A percentile compares a stretch with the other conserved stretches of the same genome.
phyloP scores from a whole-genome alignment of 495 filamentous ascomycete genomes.

The Aspergillus avenaceus region DNA sequence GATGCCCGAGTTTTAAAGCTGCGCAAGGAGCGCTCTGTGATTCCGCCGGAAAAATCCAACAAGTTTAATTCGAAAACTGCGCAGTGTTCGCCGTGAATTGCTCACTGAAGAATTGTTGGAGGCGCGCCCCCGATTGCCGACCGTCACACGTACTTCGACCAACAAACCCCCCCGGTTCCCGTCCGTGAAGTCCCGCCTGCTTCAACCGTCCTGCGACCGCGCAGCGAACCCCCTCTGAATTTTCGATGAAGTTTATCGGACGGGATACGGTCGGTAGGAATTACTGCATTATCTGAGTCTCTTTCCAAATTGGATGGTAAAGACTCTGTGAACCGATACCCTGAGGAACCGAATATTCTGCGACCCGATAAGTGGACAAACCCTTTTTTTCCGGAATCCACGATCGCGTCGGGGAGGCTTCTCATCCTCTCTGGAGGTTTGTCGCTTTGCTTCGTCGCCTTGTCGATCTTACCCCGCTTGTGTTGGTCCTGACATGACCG shows the following conservation, averaged over 20 bases:
- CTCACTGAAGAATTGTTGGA: slow-evolving; percentile 3
- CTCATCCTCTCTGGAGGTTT: no score
- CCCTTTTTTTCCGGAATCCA: no score
- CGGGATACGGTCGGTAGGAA: not conserved
- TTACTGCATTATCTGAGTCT: not conserved
- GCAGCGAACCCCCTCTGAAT: not conserved
- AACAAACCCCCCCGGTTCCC: not conserved
- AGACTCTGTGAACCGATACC: not conserved
- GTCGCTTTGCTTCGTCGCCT: no score
- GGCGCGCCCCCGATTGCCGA: slow-evolving; percentile 9
- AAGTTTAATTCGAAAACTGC: not conserved
- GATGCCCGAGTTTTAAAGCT: slow-evolving; percentile 2
- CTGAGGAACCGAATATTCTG: not conserved
- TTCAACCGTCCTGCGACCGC: slow-evolving; percentile 1
- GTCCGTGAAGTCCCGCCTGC: not conserved
- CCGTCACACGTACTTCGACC: slow-evolving; percentile 7
- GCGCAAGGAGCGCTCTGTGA: slow-evolving; percentile 18
- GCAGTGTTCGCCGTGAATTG: slow-evolving; percentile 7
- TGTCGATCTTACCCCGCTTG: no score
- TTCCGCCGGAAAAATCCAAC: not conserved
- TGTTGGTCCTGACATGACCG: slow-evolving; percentile 42
- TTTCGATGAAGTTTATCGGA: not conserved
- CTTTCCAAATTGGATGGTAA: not conserved
- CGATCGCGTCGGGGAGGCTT: no score
- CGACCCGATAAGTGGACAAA: not conserved